Evolutionary conservation across 768 basidiomycete genomes (phyloP).

Genomic region (Suillus hirtellus): DNA sequence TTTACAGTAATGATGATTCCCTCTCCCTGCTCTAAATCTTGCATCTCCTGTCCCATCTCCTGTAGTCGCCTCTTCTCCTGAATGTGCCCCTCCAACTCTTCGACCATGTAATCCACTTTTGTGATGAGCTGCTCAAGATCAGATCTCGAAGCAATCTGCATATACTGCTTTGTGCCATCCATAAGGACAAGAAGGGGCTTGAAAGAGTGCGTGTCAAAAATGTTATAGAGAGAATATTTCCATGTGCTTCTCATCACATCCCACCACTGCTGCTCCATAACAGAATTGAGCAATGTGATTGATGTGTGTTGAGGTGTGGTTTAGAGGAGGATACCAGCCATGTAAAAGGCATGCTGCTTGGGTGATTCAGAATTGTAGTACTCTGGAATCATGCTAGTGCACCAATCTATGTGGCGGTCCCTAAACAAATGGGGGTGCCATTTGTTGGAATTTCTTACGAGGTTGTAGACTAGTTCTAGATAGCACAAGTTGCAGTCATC

Average conservation of each 20-base stretch:
- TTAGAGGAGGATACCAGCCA: neutral
- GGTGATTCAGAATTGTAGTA: neutral
- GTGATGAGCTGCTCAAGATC: neutral
- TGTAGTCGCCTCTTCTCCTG: no score
- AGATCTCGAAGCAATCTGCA: neutral
- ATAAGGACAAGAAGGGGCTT: neutral
- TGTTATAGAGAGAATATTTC: neutral
- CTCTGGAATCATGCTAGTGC: neutral
- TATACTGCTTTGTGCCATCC: neutral
- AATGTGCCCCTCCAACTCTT: neutral
- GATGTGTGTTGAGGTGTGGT: neutral
- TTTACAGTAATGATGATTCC: neutral
- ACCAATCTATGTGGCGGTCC: neutral
- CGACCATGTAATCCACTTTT: neutral
- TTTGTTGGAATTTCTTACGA: neutral
- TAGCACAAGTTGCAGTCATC: neutral
- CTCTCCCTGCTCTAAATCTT: neutral
- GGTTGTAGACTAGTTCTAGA: neutral
- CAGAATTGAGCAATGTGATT: neutral
- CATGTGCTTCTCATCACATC: neutral
- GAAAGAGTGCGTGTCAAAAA: neutral
- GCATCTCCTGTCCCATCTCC: neutral
- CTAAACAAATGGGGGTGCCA: neutral
- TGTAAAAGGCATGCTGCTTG: neutral
- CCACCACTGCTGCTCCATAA: neutral